Percentiles rank a stretch among this genome's conserved stretches.
Evolutionary conservation across 78 protist genomes (phyloP).

Genomic region (Pelomyxa schiedti): DNA sequence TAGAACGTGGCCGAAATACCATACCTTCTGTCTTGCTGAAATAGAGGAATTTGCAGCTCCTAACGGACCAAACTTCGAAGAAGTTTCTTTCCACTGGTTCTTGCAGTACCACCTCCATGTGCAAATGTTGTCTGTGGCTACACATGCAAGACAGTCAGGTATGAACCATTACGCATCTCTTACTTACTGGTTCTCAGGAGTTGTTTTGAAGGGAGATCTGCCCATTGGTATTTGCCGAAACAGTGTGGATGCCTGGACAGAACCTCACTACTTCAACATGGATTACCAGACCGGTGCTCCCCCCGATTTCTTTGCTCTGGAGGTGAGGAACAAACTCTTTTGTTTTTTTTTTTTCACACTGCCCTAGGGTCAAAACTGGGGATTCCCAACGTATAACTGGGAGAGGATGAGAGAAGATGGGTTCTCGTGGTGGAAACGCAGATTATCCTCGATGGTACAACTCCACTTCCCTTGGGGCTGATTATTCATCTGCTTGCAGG

Average conservation of each 20-base stretch:
- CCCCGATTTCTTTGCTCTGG: slow-evolving; percentile 63
- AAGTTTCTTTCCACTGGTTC: slow-evolving; percentile 40
- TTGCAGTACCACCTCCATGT: slow-evolving; percentile 61
- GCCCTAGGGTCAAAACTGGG: slow-evolving; percentile 82
- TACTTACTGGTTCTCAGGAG: slow-evolving; percentile 23
- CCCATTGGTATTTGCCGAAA: slow-evolving; percentile 74
- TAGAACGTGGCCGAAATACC: slow-evolving; percentile 34
- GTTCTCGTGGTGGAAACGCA: slow-evolving; percentile 75
- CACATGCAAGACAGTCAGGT: not conserved
- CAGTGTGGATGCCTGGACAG: slow-evolving; percentile 60
- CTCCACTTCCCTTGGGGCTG: too few species aligned
- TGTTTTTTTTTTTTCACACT: not conserved
- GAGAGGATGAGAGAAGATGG: slow-evolving; percentile 58
- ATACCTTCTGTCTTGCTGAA: not conserved
- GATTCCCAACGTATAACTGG: slow-evolving; percentile 88
- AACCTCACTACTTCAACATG: slow-evolving; percentile 51
- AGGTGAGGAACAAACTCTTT: not conserved
- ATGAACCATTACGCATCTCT: not conserved
- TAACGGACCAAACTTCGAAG: slow-evolving; percentile 20
- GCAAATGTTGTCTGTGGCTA: slow-evolving; percentile 53
- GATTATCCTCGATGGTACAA: too few species aligned
- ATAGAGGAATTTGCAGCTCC: not conserved
- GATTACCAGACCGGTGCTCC: slow-evolving; percentile 74
- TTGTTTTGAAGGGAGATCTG: slow-evolving; percentile 79
- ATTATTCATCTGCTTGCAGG: too few species aligned